Base-by-base conservation (phyloP, 768 basidiomycete species). In the Agaricus bisporus region DNA sequence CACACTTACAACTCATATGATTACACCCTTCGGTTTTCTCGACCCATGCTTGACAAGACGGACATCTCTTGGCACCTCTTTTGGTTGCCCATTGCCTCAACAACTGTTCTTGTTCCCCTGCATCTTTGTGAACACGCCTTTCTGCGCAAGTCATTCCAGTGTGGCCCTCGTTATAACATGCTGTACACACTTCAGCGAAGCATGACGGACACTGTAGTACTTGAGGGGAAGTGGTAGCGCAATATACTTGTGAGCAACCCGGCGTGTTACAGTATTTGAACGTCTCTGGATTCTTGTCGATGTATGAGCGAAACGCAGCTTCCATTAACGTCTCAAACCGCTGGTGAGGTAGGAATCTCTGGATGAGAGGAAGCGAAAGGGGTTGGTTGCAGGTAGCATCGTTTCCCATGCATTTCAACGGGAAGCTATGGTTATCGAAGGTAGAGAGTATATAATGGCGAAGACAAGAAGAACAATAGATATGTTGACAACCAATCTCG, bases 211-310 rank as follows among this genome's bases (percentile, higher is more conserved):
- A 82, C 49, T 76, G 68, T 58, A 78, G 60, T 42, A 63, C 54
- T 38, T 63, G 54, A 32, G 60, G 49, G 29, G 17, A 28, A 14
- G 58, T 51, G 26, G 65, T 63, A 42, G 63, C 62, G 45, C 74
- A 68, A 66, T 90, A 90, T 3, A 88, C 76, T 58, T 86, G 82
- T 5, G 69, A 72, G 62, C 88, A 90, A 61, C 87, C 86, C 0
- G 88, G 81, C 0, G 85, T 88, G 2, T 80, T 82, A 66, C 88
- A 90, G 56, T 83, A 82, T 50, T 77, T 76, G 62, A 81, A 81
- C 41, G 81, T 79, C 36, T 73, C 68, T 0, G 81, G 73, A 47
- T 80, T 78, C 32, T 74, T 64, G 39, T 81, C 78, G 39, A 86
- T 66, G 61, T 88, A 75, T 0, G 70, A 64, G 43, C 68, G 67